phyloP scores from a whole-genome alignment of 352 stramenopile genomes.

The Globisporangium apiculatum region DNA sequence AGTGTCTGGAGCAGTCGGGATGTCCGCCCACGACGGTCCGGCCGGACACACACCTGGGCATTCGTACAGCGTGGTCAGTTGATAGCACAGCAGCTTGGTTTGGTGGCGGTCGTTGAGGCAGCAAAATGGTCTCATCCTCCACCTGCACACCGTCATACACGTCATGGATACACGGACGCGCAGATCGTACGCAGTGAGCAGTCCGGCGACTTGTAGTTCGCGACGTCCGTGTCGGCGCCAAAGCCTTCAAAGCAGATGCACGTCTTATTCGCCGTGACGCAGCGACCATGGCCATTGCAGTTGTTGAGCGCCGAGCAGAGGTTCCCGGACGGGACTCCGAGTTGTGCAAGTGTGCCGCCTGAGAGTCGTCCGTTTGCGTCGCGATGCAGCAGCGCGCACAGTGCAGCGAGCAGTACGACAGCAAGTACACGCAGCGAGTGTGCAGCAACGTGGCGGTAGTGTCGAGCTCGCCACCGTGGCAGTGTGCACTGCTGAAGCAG shows the following conservation, averaged over 20 bases:
- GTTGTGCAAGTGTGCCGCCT: slow-evolving; percentile 20
- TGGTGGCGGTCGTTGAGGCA: no score
- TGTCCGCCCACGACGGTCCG: slow-evolving; percentile 51
- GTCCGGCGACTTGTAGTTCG: slow-evolving; percentile 71
- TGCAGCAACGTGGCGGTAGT: no score
- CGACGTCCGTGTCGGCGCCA: slow-evolving; percentile 73
- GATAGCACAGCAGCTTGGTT: no score
- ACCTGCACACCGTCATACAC: no score
- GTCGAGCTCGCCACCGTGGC: no score
- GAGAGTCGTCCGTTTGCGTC: background rate
- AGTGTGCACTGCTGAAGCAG: no score
- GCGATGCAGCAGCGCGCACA: background rate
- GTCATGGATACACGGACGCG: background rate
- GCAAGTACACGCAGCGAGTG: background rate
- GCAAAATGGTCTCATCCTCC: no score
- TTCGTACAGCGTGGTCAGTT: no score
- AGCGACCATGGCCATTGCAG: slow-evolving; percentile 88
- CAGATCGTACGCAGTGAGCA: slow-evolving; percentile 57
- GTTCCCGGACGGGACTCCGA: slow-evolving; percentile 49
- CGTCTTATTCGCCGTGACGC: slow-evolving; percentile 72
- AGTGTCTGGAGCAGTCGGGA: slow-evolving; percentile 32
- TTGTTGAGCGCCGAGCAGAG: slow-evolving; percentile 74
- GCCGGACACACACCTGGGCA: slow-evolving; percentile 53
- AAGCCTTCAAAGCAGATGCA: slow-evolving; percentile 88
- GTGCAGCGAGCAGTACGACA: background rate